Evolutionary conservation across 2,329 filamentous ascomycete species (phyloP), one percentile per base, ranked within the genome.

Genomic region (Remersonia thermophila): DNA sequence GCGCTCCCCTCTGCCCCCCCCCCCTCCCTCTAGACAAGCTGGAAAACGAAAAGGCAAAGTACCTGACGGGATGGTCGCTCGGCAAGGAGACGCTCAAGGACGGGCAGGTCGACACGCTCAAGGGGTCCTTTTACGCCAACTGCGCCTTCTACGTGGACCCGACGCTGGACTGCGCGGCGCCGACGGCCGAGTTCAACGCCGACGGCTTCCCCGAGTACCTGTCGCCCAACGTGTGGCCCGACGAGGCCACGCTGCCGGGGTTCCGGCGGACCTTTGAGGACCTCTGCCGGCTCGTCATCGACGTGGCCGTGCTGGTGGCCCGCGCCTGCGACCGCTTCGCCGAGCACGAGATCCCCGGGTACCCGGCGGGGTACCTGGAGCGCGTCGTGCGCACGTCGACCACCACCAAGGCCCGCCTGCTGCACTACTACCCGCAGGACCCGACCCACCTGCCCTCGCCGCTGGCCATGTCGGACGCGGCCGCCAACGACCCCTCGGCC

Each of bases 261-360:
- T 95, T 95, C 61, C 72, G 73, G 41, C 58, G 65, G 27, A 75
- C 76, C 1, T 73, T 93, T 42, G 79, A 89, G 47, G 66, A 73
- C 27, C 69, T 96, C 20, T 95, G 87, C 56, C 66, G 65, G 1
- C 61, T 96, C 44, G 84, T 96, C 50, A 94, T 96, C 47, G 85
- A 95, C 51, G 82, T 80, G 0, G 91, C 85, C 1, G 82, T 81
- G 3, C 67, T 96, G 7, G 91, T 98, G 5, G 91, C 91, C 1
- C 66, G 77, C n/a, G 85, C 83, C 3, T 95, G 89, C 58, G 89
- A 95, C 62, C 71, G 70, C 37, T 96, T 85, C 58, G 91, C 87
- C 2, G 69, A 77, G 54, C 67, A 72, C 38, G 83, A 93, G 45
- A 83, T 96, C 30, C 62, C 73, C 0, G 81, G 67, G 2, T 96